These are phyloP conservation scores for sorghum (Sorghum bicolor) DNA, from an alignment of 176 grass and related monocot genomes.

Conservation along the genomic window Sorghum_bicolor_NCBIv3 NC_012872.2:58038001-58038500, in stretches of 20 bases:
- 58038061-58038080: background rate
- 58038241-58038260: background rate
- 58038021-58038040: background rate
- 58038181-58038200: background rate
- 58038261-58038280: background rate
- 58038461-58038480: background rate
- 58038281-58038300: background rate
- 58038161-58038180: background rate
- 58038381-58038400: background rate
- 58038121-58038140: background rate
- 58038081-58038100: background rate
- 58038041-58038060: background rate
- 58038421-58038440: background rate
- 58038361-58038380: background rate
- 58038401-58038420: background rate
- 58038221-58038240: background rate
- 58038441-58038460: background rate
- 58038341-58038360: background rate
- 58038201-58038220: background rate
- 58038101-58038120: slow-evolving; percentile 3
- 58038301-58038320: too few species aligned
- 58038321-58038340: background rate
- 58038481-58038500: background rate
- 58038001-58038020: slow-evolving; percentile 20
- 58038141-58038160: background rate